Base-by-base conservation (phyloP, 1,284 basidiomycete species). In the Sanghuangporus baumii region DNA sequence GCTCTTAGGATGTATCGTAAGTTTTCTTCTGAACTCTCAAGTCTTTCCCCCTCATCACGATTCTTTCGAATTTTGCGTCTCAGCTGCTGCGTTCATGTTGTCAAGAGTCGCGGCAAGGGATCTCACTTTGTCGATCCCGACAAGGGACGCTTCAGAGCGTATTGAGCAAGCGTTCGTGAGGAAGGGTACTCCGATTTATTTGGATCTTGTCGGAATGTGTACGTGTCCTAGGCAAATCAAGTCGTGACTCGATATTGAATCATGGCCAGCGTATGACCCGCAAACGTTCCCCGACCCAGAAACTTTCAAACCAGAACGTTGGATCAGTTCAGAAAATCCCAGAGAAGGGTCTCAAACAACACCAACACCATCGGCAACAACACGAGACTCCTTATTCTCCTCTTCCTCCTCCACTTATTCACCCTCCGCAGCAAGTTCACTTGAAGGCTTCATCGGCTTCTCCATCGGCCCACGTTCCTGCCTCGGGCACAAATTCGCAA, bases 201-300 rank as follows among this genome's bases (percentile, higher is more conserved):
- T 60, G 36, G 63, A 62, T 37, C 9, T 60, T 14, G 26, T 61
- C 37, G 54, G 48, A 38, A 56, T 65, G 46, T 34, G 63, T 64
- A 55, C 23, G 50, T 58, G 9, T 40, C 43, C 18, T 6, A 36
- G 23, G 3, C 26, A 31, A 31, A 31, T 5, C 48, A n/a, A 6
- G 8, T 7, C 3, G 2, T 20, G 5, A 18, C 7, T 51, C 2
- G 7, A 6, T 14, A 52, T 31, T 31, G 26, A 31, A 31, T 31
- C 26, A 46, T 23, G 41, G 2, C 26, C n/a, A 67, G 66, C 23
- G n/a, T 63, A 66, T 46, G 63, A 66, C 47, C 57, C 66, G 6
- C 62, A 64, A 20, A 62, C 60, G 34, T 69, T 65, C 62, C 60
- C 67, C 8, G 60, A 69, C n/a, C 66, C 68, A 5, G 55, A 66